Percentiles rank a stretch among this genome's conserved stretches.
Conservation (phyloP, 768 basidiomycete species). For the Psilocybe tampanensis region DNA sequence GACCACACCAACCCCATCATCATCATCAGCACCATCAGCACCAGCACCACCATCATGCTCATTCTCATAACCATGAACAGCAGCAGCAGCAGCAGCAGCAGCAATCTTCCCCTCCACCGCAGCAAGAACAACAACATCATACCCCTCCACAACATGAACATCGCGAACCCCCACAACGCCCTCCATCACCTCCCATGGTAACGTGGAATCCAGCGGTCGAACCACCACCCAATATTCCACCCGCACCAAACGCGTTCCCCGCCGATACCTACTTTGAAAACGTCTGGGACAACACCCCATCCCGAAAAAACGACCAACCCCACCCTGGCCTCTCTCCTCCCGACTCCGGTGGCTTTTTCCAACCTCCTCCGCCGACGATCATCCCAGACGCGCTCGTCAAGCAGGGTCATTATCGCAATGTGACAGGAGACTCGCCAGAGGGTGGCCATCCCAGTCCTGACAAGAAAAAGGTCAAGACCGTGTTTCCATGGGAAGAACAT, state of each 20-base stretch:
- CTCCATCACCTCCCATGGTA: slow-evolving; percentile 63
- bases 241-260: slow-evolving; percentile 63
- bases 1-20: slow-evolving; percentile 16
- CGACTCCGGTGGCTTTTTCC: slow-evolving; percentile 56
- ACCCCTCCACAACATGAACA: slow-evolving; percentile 11
- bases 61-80: slow-evolving; percentile 16
- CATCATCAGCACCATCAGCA: slow-evolving; percentile 19
- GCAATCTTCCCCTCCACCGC: slow-evolving; percentile 21
- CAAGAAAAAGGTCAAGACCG: slow-evolving; percentile 64
- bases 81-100: slow-evolving; percentile 18
- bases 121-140: slow-evolving; percentile 15
- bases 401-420: slow-evolving; percentile 75
- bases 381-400: slow-evolving; percentile 70
- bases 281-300: slow-evolving; percentile 75
- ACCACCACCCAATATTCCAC: slow-evolving; percentile 70
- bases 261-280: slow-evolving; percentile 80
- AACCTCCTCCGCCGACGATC: slow-evolving; percentile 56
- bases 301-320: slow-evolving; percentile 39
- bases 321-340: slow-evolving; percentile 37
- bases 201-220: slow-evolving; percentile 83
- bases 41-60: slow-evolving; percentile 18
- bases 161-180: slow-evolving; percentile 39
- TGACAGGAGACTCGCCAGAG: slow-evolving; percentile 49
- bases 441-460: slow-evolving; percentile 62
- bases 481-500: slow-evolving; percentile 96